Conservation (phyloP, 2,329 filamentous ascomycete species). For the Grosmannia huntii region DNA sequence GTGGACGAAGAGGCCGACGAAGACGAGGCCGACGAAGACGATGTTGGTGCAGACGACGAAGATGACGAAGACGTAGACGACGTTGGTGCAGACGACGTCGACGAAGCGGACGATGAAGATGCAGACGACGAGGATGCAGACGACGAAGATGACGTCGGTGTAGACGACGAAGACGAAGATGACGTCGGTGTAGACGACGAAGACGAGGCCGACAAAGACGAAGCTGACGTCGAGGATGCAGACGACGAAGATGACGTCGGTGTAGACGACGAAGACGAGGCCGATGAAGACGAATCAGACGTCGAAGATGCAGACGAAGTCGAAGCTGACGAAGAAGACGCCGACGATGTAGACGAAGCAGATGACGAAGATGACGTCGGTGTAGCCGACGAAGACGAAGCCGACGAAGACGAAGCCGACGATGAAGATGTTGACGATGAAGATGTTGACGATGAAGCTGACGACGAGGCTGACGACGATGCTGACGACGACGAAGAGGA, state of each 20-base stretch:
- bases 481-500: slow-evolving; percentile 1
- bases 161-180: neutral
- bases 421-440: neutral
- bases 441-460: neutral
- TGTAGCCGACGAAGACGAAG: neutral
- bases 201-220: neutral
- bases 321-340: neutral
- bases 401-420: neutral
- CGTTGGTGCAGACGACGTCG: neutral
- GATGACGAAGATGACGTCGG: neutral
- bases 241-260: neutral
- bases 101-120: neutral
- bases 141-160: neutral
- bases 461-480: neutral
- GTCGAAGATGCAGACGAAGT: neutral
- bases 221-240: neutral
- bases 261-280: neutral
- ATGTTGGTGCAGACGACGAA: neutral
- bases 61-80: neutral
- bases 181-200: neutral
- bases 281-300: neutral
- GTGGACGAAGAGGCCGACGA: neutral
- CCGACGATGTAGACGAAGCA: neutral
- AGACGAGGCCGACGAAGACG: slow-evolving; percentile 1
- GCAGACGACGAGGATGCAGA: neutral